Evolutionary conservation across 2,329 filamentous ascomycete species (phyloP).

Genomic region (Colletotrichum sublineola): DNA sequence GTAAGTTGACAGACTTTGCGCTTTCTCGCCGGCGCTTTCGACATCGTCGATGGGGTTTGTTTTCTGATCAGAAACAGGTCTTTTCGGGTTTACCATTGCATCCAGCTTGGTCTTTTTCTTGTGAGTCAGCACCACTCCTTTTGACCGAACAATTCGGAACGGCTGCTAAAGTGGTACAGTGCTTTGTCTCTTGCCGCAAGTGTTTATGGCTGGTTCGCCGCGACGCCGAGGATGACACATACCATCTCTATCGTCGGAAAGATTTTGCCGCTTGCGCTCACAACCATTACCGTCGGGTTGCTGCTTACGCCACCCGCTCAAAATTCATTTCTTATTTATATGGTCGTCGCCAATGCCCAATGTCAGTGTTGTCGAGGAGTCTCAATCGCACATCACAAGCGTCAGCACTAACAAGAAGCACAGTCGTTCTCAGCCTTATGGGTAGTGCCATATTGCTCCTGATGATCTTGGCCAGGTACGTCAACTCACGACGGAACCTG

Average conservation of each 20-base stretch:
- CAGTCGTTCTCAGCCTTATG: slow-evolving; percentile 35
- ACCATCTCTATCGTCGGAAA: slow-evolving; percentile 34
- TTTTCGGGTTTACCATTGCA: slow-evolving; percentile 34
- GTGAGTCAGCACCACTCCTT: not conserved
- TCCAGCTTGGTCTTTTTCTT: slow-evolving; percentile 40
- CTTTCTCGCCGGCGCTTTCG: not conserved
- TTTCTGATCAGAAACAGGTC: not conserved
- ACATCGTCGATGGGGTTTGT: not conserved
- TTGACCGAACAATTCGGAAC: not conserved
- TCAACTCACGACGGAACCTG: slow-evolving; percentile 52
- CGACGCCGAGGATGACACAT: slow-evolving; percentile 31
- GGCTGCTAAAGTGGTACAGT: not conserved
- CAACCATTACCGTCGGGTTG: slow-evolving; percentile 26
- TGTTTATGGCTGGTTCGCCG: slow-evolving; percentile 39
- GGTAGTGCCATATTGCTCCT: slow-evolving; percentile 54
- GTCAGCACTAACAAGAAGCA: not conserved
- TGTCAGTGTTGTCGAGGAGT: not conserved
- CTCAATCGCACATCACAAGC: not conserved
- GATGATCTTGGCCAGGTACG: slow-evolving; percentile 56
- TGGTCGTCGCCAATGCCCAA: slow-evolving; percentile 37
- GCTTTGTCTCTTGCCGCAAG: slow-evolving; percentile 37
- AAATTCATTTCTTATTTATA: slow-evolving; percentile 20
- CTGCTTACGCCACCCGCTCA: slow-evolving; percentile 19
- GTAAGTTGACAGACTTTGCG: not conserved
- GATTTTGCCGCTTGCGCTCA: slow-evolving; percentile 24